These are phyloP conservation scores for Juglanconis sp. DNA, from an alignment of 2,329 filamentous ascomycete species.

Conservation along the genomic window DNA sequence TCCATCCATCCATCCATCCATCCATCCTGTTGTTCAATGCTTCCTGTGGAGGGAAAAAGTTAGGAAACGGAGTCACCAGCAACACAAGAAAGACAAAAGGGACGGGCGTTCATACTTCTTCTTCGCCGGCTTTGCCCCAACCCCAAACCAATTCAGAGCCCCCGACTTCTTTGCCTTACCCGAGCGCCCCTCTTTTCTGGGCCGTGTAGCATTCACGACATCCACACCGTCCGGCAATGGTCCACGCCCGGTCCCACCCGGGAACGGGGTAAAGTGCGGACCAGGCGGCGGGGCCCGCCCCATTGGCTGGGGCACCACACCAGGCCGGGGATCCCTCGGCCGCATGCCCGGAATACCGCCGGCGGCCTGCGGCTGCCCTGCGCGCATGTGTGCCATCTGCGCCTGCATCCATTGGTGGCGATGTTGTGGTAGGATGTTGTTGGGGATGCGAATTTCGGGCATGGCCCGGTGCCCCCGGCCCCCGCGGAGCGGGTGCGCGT, in stretches of 20 bases:
- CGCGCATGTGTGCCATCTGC: not conserved
- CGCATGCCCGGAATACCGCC: not conserved
- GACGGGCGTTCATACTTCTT: constrained; percentile 26
- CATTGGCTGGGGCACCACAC: not conserved
- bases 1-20: not conserved
- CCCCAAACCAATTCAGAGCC: not conserved
- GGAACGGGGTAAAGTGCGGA: not conserved
- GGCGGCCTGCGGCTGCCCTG: not conserved
- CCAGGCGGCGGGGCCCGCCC: not conserved
- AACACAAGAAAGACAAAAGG: not conserved
- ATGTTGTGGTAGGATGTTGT: constrained; percentile 9
- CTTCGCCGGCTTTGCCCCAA: constrained; percentile 26
- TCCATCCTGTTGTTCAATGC: not conserved
- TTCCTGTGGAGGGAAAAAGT: not conserved
- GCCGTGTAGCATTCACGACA: constrained; percentile 26
- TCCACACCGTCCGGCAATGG: constrained; percentile 11
- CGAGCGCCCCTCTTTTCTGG: constrained; percentile 25
- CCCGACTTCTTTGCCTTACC: constrained; percentile 1
- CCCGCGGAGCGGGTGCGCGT: constrained; percentile 33
- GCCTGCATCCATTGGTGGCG: not conserved
- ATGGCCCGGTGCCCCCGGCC: constrained; percentile 17
- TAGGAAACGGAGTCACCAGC: not conserved
- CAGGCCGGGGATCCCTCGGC: not conserved
- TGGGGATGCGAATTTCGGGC: not conserved
- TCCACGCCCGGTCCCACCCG: not conserved